A percentile compares a stretch with the other conserved stretches of the same genome.
These are phyloP conservation scores for Wallacemonas collosoma DNA, from an alignment of 208 protist genomes.

Conservation along the genomic window DNA sequence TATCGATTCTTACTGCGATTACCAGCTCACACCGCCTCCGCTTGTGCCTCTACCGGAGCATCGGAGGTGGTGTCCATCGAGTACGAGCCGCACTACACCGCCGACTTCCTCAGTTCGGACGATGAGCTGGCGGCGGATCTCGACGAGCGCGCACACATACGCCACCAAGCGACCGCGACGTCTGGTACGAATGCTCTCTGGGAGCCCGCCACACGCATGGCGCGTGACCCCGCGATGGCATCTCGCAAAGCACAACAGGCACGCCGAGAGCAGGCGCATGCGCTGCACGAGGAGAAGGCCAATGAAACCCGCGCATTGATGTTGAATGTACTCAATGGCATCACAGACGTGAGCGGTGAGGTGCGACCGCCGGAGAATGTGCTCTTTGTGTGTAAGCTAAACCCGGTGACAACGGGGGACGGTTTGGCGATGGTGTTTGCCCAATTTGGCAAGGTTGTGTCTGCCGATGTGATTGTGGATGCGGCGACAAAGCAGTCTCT, in stretches of 20 bases:
- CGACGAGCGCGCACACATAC: background rate
- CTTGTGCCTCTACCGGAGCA: background rate
- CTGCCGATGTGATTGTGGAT: conserved; percentile 82
- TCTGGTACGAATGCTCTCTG: background rate
- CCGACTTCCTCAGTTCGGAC: conserved; percentile 72
- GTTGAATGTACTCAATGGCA: conserved; percentile 96
- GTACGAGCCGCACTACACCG: conserved; percentile 71
- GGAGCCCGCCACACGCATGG: background rate
- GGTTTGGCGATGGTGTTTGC: conserved; percentile 97
- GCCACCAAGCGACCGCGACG: background rate
- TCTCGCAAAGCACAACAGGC: conserved; percentile 23
- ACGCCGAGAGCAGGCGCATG: conserved; percentile 20
- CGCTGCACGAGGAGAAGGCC: conserved; percentile 60
- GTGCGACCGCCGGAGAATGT: conserved; percentile 97
- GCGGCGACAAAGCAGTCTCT: conserved; percentile 78
- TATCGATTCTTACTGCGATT: background rate
- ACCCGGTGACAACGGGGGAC: conserved; percentile 94
- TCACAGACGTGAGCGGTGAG: conserved; percentile 91
- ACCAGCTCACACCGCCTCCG: background rate
- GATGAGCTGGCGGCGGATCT: conserved; percentile 35
- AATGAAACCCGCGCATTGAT: conserved; percentile 84
- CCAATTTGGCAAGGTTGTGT: conserved; percentile 94
- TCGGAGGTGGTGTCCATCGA: conserved; percentile 28
- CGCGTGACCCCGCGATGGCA: conserved; percentile 14
- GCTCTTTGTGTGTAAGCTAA: conserved; percentile 99